Percentiles rank a stretch among this genome's conserved stretches.
Evolutionary conservation across 163 green algal species (phyloP).

Genomic region (Prototheca cutis): DNA sequence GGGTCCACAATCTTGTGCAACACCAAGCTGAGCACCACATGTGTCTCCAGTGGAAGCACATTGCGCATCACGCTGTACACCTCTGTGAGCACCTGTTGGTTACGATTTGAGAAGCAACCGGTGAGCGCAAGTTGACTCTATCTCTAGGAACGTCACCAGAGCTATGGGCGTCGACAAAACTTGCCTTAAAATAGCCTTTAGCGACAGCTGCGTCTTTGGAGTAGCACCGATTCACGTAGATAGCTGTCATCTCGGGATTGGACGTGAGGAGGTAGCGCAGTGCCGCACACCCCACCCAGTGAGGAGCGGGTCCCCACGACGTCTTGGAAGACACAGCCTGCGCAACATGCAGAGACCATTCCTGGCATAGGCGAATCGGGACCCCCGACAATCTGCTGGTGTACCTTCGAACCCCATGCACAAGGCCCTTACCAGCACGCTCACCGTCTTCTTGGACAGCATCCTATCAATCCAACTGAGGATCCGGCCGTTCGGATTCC

Average conservation of each 20-base stretch:
- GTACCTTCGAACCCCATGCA: too few relatives aligned
- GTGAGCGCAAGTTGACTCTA: too few relatives aligned
- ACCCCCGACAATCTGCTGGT: too few relatives aligned
- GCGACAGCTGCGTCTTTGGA: conserved; percentile 38
- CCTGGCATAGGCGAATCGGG: too few relatives aligned
- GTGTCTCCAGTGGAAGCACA: conserved; percentile 31
- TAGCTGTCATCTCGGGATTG: conserved; percentile 61
- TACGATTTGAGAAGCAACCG: too few relatives aligned
- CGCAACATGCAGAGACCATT: too few relatives aligned
- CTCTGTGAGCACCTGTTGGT: conserved; percentile 56
- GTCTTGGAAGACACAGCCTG: too few relatives aligned
- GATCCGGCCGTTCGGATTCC: conserved; percentile 32
- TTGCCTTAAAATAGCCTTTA: conserved; percentile 71
- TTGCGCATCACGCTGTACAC: conserved; percentile 44
- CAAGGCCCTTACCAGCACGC: too few relatives aligned
- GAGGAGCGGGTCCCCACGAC: not conserved
- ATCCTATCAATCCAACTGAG: conserved; percentile 65
- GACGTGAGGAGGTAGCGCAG: conserved; percentile 51
- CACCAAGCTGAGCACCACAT: conserved; percentile 64
- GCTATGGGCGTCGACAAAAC: too few relatives aligned
- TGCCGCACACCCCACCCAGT: conserved; percentile 28
- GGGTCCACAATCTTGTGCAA: conserved; percentile 76
- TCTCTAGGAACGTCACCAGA: too few relatives aligned
- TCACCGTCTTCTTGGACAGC: conserved; percentile 37
- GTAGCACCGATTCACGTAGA: conserved; percentile 69